A percentile compares a stretch with the other conserved stretches of the same genome.
Conservation (phyloP, 2,329 filamentous ascomycete genomes). For the Pyrenochaeta sp. region DNA sequence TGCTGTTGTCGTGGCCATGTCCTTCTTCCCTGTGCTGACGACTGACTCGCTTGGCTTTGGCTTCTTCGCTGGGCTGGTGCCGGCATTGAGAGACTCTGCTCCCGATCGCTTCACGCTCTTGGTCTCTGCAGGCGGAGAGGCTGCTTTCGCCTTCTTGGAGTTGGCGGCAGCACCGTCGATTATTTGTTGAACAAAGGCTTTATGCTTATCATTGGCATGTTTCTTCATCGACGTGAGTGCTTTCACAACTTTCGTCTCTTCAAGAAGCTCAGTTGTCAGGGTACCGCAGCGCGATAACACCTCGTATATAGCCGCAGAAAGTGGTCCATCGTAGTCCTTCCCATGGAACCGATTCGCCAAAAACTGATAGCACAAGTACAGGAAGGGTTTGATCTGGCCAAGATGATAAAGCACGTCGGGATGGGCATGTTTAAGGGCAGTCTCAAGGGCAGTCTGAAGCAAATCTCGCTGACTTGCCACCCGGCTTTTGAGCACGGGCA, state of each 20-base stretch:
- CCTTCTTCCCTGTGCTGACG: constrained; percentile 26
- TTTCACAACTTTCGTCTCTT: constrained; percentile 71
- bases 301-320: constrained; percentile 54
- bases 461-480: constrained; percentile 65
- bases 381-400: constrained; percentile 48
- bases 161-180: constrained; percentile 54
- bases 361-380: constrained; percentile 58
- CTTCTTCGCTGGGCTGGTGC: constrained; percentile 41
- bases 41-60: constrained; percentile 34
- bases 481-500: constrained; percentile 62
- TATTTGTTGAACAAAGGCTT: constrained; percentile 67
- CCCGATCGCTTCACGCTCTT: constrained; percentile 43
- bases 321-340: constrained; percentile 53
- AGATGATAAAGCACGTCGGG: constrained; percentile 53
- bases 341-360: constrained; percentile 56
- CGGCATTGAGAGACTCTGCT: too few species aligned
- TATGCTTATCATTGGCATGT: constrained; percentile 70
- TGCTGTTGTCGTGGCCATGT: constrained; percentile 6
- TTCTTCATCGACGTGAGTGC: constrained; percentile 69
- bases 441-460: constrained; percentile 60
- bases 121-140: constrained; percentile 36
- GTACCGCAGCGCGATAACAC: constrained; percentile 69
- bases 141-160: constrained; percentile 46
- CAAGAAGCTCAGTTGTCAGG: constrained; percentile 65
- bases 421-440: constrained; percentile 56